Base-by-base conservation (phyloP, 257 asterid genomes). In the Solanum boliviense region DNA sequence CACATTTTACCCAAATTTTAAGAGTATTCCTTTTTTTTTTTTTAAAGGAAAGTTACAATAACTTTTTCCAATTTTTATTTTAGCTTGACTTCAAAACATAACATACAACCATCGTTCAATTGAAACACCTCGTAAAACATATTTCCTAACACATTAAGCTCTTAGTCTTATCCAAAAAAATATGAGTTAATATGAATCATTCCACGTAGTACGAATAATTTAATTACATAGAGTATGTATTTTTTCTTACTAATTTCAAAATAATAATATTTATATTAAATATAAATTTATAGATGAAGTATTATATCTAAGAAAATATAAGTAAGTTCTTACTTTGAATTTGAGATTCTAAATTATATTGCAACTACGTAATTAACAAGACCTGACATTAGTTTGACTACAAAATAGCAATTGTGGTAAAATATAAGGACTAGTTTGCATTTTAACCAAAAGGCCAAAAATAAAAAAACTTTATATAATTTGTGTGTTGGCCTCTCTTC, bases 191-290 rank as follows among this genome's bases (percentile, higher is more conserved):
- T 46, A 7, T 46, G 3, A 0, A 58, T 3, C 25, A 2, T 58
- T 58, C 0, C 25, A 58, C 2, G 0, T 58, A 0, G 2, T 56
- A 56, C 1, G 0, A 56, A 56, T 1, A 56, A 7, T 56, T 20
- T 56, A 7, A 3, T 20, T 20, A 56, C 1, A 20, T 20, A 2
- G 0, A 56, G 67, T 56, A 20, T 56, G 25, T 0, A 56, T 56
- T 20, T 56, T 56, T 8, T 20, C 67, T 56, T 7, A 56, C 11
- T 46, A 46, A 46, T 46, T 52, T 56, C 4, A 13, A 52, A 52
- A 52, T 52, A 52, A 52, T 52, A 52, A 52, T 56, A 2, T 56
- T 7, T 56, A 20, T 7, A 1, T 20, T 56, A 56, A 18, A 20
- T 7, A 52, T 56, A 20, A 56, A 56, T 56, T 56, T 56, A 56